Base-by-base conservation (phyloP, 1,139 yeast genomes). In the Kazachstania sp. region DNA sequence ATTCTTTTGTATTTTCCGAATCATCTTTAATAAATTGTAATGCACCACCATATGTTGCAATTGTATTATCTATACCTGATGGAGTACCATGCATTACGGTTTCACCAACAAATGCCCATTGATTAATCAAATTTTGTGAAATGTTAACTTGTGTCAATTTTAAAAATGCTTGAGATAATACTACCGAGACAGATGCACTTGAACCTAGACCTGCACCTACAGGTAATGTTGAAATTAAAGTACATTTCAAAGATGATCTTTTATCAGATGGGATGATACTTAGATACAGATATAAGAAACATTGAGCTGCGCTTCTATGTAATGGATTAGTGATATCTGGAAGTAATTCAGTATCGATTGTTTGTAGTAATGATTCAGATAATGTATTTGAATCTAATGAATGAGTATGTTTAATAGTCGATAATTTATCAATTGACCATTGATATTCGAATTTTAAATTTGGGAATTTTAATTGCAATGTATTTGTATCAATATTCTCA, bases 141-240 rank as follows among this genome's bases (percentile, higher is more conserved):
- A 11, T 12, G 16, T 23, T 1, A 4, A 12, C n/a, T 9, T 20
- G 31, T 11, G 11, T 12, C 30, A 86, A 66, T 30, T 74, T 64
- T 5, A 86, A 73, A 63, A 92, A 70, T 0, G 95, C 92, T 11
- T 94, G 72, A 0, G 95, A 78, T 39, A 92, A 65, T 62, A 95
- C 83, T 12, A 92, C 98, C 0, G 95, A 79, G 19, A 86, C 78
- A 2, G 95, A 81, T 0, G 97, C 98, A 44, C 95, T 86, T 0
- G 96, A 86, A 0, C 99, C 99, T 45, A 92, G 72, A 0, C 99
- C 99, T 1, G 98, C 97, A 29, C 99, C 97, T 46, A 92, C 85
- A 0, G 99, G 98, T 46, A 90, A 71, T 0, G 95, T 82, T 0
- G 96, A 86, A 49, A 92, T 75, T 23, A 87, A 79, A 5, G 79